Percentiles rank a stretch among this genome's conserved stretches.
These are phyloP conservation scores for Penicillium nordicum DNA, from an alignment of 2,329 filamentous ascomycete genomes.

Conservation along the genomic window DNA sequence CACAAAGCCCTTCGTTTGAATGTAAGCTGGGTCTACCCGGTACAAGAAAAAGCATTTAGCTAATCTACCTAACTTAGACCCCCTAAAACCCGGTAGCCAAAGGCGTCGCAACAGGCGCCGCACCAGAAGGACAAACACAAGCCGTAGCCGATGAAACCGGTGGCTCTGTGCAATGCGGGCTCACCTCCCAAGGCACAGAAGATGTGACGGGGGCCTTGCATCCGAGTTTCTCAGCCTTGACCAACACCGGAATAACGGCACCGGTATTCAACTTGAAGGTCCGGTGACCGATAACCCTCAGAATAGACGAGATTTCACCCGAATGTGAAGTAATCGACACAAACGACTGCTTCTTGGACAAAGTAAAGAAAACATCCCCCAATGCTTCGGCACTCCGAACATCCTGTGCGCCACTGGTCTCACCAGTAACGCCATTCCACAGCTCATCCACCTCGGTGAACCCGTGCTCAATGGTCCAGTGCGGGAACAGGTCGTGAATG, in stretches of 20 bases:
- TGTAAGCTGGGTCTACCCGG: not conserved
- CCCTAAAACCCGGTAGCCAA: constrained; percentile 17
- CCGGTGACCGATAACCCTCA: constrained; percentile 46
- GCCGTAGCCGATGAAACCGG: constrained; percentile 29
- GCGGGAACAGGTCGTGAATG: constrained; percentile 50
- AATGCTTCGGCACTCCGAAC: constrained; percentile 44
- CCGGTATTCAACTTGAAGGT: constrained; percentile 48
- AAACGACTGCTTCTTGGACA: constrained; percentile 42
- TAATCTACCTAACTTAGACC: not conserved
- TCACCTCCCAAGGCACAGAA: constrained; percentile 27
- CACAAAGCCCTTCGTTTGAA: not conserved
- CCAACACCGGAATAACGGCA: constrained; percentile 50
- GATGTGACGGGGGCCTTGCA: constrained; percentile 13
- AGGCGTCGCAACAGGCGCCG: constrained; percentile 29
- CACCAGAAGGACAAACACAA: constrained; percentile 33
- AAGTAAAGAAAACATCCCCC: constrained; percentile 49
- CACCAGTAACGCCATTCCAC: constrained; percentile 50
- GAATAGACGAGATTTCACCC: constrained; percentile 53
- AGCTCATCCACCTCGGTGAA: constrained; percentile 55
- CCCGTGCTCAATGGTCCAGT: constrained; percentile 49
- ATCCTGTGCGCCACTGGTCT: constrained; percentile 49
- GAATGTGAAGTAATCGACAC: constrained; percentile 58
- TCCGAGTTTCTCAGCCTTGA: constrained; percentile 39
- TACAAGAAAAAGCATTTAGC: not conserved
- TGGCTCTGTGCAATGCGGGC: constrained; percentile 33